phyloP scores from a whole-genome alignment of 345 rosid species.

The Gossypium rotundifolium region DNA sequence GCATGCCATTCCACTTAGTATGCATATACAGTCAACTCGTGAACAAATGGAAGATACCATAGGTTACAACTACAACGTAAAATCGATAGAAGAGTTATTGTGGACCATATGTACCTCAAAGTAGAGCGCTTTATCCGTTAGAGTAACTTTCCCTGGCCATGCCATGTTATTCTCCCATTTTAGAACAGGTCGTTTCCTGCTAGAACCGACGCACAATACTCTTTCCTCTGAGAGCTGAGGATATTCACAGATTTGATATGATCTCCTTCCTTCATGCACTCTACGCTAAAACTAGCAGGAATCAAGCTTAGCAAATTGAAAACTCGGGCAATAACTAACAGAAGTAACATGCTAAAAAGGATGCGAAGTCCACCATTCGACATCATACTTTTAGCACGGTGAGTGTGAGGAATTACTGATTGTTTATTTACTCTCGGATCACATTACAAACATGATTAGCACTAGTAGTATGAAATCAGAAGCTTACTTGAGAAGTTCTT shows the following conservation, averaged over 20 bases:
- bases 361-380: background rate
- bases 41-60: background rate
- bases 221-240: constrained; percentile 53
- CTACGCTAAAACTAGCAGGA: constrained; percentile 49
- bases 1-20: background rate
- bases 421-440: background rate
- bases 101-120: constrained; percentile 58
- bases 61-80: constrained; percentile 11
- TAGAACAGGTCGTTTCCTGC: constrained; percentile 85
- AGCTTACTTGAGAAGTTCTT: constrained; percentile 87
- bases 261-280: constrained; percentile 73
- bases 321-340: background rate
- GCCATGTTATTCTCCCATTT: constrained; percentile 91
- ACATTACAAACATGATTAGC: too few relatives aligned
- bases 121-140: constrained; percentile 85
- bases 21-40: background rate
- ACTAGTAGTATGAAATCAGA: constrained; percentile 10
- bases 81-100: background rate
- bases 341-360: background rate
- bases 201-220: constrained; percentile 71
- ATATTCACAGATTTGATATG: constrained; percentile 50
- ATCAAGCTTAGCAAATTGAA: constrained; percentile 23
- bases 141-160: constrained; percentile 88
- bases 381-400: background rate
- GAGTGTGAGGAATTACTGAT: background rate